These are phyloP conservation scores for Auricularia heimuer DNA, from an alignment of 768 basidiomycete species.

Conservation along the genomic window DNA sequence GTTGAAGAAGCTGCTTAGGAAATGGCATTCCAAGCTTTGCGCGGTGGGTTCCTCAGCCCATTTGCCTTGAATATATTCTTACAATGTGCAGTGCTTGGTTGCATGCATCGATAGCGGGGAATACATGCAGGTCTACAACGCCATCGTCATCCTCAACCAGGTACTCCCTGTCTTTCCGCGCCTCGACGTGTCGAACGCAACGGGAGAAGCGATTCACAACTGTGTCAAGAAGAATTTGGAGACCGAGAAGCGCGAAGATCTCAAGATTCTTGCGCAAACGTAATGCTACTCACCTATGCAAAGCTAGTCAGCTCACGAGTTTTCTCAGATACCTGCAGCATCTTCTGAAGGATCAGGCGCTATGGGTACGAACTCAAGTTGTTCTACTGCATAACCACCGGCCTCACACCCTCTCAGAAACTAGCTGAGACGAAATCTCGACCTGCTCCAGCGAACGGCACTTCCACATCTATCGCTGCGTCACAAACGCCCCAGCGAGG, in stretches of 20 bases:
- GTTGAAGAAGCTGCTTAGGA: conserved; percentile 62
- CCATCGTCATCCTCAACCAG: conserved; percentile 89
- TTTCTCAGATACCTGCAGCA: too few species aligned
- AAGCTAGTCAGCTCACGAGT: too few species aligned
- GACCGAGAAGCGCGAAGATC: conserved; percentile 71
- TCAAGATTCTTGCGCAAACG: conserved; percentile 73
- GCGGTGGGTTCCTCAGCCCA: conserved; percentile 38
- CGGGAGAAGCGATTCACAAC: conserved; percentile 44
- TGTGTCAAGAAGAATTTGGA: conserved; percentile 60
- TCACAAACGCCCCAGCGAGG: too few species aligned
- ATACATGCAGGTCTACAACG: conserved; percentile 96
- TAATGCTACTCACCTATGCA: conserved; percentile 26
- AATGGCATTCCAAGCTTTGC: conserved; percentile 74
- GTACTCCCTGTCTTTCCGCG: conserved; percentile 83
- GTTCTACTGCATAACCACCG: too few species aligned
- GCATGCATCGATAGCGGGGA: conserved; percentile 79
- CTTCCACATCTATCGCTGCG: too few species aligned
- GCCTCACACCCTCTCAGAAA: too few species aligned
- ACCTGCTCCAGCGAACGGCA: too few species aligned
- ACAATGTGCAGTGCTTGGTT: conserved; percentile 50
- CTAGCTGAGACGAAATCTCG: too few species aligned
- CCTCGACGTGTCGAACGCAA: conserved; percentile 41
- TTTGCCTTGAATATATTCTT: conserved; percentile 3
- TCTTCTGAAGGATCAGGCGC: too few species aligned
- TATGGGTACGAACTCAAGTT: too few species aligned